Percentiles rank a stretch among this genome's conserved stretches.
Conservation (phyloP, 1,284 basidiomycete genomes). For the Fomitopsis betulina region DNA sequence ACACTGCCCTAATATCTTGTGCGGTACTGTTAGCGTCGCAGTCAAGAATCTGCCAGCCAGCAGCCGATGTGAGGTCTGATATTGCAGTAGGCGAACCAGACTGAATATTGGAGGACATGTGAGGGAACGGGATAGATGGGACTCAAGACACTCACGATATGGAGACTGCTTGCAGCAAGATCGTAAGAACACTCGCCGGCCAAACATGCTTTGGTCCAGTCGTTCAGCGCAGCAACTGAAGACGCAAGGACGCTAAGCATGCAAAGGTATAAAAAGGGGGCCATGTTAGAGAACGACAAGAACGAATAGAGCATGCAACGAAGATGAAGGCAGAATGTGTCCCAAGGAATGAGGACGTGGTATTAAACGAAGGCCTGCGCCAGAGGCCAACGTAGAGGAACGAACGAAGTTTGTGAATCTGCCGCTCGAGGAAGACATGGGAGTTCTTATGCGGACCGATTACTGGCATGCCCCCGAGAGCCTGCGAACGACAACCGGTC, state of each 20-base stretch:
- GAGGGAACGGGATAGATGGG: not conserved
- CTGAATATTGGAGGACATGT: not conserved
- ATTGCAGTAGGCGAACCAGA: conserved; percentile 36
- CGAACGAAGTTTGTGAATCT: not conserved
- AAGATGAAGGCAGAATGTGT: not conserved
- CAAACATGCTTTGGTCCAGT: conserved; percentile 17
- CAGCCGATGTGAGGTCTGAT: conserved; percentile 48
- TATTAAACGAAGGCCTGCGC: not conserved
- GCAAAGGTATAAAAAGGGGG: not conserved
- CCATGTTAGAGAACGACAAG: not conserved
- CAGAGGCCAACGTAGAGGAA: not conserved
- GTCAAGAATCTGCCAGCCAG: conserved; percentile 47
- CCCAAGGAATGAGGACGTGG: not conserved
- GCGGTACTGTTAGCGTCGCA: conserved; percentile 35
- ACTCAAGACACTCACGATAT: conserved; percentile 12
- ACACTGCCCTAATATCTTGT: conserved; percentile 48
- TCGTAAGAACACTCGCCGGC: conserved; percentile 19
- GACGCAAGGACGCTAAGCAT: not conserved
- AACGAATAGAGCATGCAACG: not conserved
- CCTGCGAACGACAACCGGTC: not conserved
- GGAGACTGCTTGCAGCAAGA: conserved; percentile 11
- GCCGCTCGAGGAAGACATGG: not conserved
- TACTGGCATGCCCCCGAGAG: not conserved
- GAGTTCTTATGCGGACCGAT: not conserved
- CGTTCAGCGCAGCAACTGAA: conserved; percentile 13